A percentile compares a stretch with the other conserved stretches of the same genome.
These are phyloP conservation scores for Naganishia randhawae DNA, from an alignment of 768 basidiomycete genomes.

Conservation along the genomic window DNA sequence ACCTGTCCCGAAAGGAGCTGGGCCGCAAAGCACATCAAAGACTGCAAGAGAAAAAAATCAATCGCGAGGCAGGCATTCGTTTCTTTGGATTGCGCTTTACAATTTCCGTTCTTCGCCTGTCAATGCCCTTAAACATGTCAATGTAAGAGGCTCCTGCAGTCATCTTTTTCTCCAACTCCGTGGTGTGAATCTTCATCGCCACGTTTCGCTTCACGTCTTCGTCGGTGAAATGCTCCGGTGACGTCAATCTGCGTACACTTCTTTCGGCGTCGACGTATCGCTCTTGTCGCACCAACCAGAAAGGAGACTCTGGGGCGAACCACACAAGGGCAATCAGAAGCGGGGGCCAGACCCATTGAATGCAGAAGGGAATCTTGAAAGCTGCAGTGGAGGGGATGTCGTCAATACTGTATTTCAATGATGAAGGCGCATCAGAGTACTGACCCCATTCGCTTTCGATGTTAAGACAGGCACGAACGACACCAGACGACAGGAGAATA, in stretches of 20 bases:
- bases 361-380: slow-evolving; percentile 24
- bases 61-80: not conserved
- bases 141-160: slow-evolving; percentile 48
- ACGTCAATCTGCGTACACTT: slow-evolving; percentile 29
- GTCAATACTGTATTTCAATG: not conserved
- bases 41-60: not conserved
- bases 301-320: slow-evolving; percentile 40
- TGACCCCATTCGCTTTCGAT: slow-evolving; percentile 32
- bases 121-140: slow-evolving; percentile 52
- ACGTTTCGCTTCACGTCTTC: slow-evolving; percentile 47
- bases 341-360: slow-evolving; percentile 37
- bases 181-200: slow-evolving; percentile 51
- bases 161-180: slow-evolving; percentile 49
- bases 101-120: slow-evolving; percentile 35
- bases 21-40: slow-evolving; percentile 35
- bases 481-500: slow-evolving; percentile 34
- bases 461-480: slow-evolving; percentile 23
- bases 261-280: slow-evolving; percentile 36
- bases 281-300: slow-evolving; percentile 49
- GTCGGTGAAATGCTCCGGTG: slow-evolving; percentile 30
- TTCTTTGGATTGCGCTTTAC: slow-evolving; percentile 2
- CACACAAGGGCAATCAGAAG: slow-evolving; percentile 32
- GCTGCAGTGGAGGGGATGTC: not conserved
- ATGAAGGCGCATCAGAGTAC: not conserved
- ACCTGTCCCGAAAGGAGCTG: slow-evolving; percentile 25